Evolutionary conservation across 208 protist genomes (phyloP), one percentile per base, ranked within the genome.

Genomic region (Trichomonas tenax): DNA sequence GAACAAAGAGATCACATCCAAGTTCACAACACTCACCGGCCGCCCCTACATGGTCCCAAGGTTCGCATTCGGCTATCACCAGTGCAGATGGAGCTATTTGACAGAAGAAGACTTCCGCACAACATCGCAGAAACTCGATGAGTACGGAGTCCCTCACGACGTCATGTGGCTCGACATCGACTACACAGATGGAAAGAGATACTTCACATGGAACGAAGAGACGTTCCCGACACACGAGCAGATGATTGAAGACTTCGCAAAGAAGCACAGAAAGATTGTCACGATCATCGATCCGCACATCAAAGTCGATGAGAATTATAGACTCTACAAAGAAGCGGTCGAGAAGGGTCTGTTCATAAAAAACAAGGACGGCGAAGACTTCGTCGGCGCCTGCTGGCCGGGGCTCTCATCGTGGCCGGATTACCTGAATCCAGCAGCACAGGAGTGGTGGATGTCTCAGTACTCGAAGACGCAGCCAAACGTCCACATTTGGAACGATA

Each of bases 151-250:
- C 34, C 97, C 97, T 40, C 96, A 97, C 97, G 99, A 99, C 97
- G 98, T 98, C 17, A 98, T 99, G 46, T 99, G 99, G 99, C 98
- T 99, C 11, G 99, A 99, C 97, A 99, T 99, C 97, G 99, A 99
- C 97, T 99, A 99, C 97, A 99, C 99, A 0, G 98, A 99, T 97
- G 98, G 98, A 96, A 72, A 82, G 11, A 51, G 95, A 44, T 98
- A 98, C 23, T 84, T 93, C 44, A 93, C 86, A 38, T 93, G 41
- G 41, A 14, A 93, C 51, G 40, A 41, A 0, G 0, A 51, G 26
- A 38, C 17, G 14, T 93, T 93, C 26, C 17, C 41, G 38, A 44
- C 41, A 49, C 40, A 34, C 21, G 23, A 93, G 26, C 0, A 26
- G 51, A n/a, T 93, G 26, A 41, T 48, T 38, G 86, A 93, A n/a